Conservation (phyloP, 257 asterid genomes). For the Leptodermis oblonga region DNA sequence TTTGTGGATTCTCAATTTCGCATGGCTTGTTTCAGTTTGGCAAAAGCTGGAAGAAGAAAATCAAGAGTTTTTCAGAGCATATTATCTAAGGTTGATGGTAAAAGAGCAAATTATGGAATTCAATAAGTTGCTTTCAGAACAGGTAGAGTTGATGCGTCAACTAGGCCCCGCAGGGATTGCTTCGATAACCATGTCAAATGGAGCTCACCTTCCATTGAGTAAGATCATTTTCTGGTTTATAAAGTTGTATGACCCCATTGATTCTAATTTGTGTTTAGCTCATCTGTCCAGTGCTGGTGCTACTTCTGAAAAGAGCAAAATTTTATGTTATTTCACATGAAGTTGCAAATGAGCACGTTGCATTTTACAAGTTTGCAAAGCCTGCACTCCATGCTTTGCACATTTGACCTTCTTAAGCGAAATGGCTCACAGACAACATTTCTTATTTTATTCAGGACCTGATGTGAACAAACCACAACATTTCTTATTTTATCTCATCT, state of each 20-base stretch:
- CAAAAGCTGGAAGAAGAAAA: conserved; percentile 74
- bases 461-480: neutral
- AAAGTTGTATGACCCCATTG: neutral
- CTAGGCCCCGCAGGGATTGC: conserved; percentile 43
- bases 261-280: neutral
- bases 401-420: neutral
- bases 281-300: neutral
- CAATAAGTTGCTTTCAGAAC: conserved; percentile 65
- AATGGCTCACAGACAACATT: neutral
- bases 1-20: conserved; percentile 7
- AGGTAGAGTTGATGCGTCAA: conserved; percentile 61
- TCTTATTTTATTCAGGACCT: neutral
- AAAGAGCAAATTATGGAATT: conserved; percentile 79
- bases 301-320: neutral
- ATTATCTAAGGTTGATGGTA: conserved; percentile 61
- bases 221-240: conserved; percentile 27
- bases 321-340: neutral
- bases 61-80: conserved; percentile 75
- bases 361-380: neutral
- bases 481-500: conserved; percentile 15
- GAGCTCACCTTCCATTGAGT: conserved; percentile 61
- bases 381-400: conserved; percentile 2
- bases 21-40: conserved; percentile 66
- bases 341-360: neutral
- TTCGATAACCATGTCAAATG: conserved; percentile 55